Conservation (phyloP, 208 protist genomes). For the Wallacemonas sp. region DNA sequence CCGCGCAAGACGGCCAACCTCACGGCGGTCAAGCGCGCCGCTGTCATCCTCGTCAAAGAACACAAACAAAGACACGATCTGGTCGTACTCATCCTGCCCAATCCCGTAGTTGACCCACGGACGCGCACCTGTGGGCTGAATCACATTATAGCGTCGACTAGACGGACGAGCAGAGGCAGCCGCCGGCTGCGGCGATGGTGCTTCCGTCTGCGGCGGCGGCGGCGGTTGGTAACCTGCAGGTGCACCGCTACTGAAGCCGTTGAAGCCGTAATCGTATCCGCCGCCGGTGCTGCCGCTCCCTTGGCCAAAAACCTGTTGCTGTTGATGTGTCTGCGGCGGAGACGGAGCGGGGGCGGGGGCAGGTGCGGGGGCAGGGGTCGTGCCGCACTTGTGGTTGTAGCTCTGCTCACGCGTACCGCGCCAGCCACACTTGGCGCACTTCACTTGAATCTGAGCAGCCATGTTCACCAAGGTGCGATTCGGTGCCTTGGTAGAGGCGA, state of each 20-base stretch:
- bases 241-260: conserved; percentile 9
- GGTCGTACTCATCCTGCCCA: conserved; percentile 57
- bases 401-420: conserved; percentile 16
- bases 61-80: conserved; percentile 57
- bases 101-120: conserved; percentile 45
- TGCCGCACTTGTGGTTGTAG: conserved; percentile 15
- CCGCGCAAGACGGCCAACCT: conserved; percentile 36
- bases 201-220: conserved; percentile 22
- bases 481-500: conserved; percentile 6
- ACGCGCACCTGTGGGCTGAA: conserved; percentile 18
- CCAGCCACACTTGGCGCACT: conserved; percentile 24
- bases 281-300: neutral
- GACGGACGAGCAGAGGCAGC: too few species aligned
- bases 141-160: conserved; percentile 15
- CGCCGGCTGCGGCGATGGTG: too few species aligned
- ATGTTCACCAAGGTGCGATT: conserved; percentile 25
- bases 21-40: conserved; percentile 31
- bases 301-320: too few species aligned
- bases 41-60: conserved; percentile 57
- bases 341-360: neutral
- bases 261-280: conserved; percentile 5
- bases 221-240: neutral
- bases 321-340: neutral
- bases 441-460: conserved; percentile 9
- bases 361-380: neutral